Evolutionary conservation across 805 yeast genomes (phyloP).

Genomic region (Suhomyces prunicola): DNA sequence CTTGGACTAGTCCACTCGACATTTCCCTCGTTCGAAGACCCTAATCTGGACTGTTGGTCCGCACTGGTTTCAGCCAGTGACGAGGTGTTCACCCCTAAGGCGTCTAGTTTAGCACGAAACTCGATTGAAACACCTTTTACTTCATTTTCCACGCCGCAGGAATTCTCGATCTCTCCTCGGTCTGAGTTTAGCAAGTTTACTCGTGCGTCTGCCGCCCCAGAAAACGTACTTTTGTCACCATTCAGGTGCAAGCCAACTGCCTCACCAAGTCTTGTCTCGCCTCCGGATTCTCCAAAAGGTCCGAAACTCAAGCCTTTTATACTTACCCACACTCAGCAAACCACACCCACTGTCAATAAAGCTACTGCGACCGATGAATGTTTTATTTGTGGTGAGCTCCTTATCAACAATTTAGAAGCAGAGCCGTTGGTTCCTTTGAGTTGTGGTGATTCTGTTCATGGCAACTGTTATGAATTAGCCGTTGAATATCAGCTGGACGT

Average conservation of each 20-base stretch:
- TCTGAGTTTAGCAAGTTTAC: not conserved
- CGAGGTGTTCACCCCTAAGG: not conserved
- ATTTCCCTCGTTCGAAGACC: not conserved
- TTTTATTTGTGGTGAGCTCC: slow-evolving; percentile 51
- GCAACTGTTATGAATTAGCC: slow-evolving; percentile 50
- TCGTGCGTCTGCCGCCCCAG: not conserved
- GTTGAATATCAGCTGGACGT: slow-evolving; percentile 5
- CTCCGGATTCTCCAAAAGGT: not conserved
- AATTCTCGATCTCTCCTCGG: not conserved
- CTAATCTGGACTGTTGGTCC: not conserved
- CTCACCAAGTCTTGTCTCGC: not conserved
- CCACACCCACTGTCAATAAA: not conserved
- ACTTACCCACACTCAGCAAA: not conserved
- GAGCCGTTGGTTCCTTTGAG: slow-evolving; percentile 46
- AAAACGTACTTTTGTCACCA: not conserved
- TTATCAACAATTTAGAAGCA: slow-evolving; percentile 42
- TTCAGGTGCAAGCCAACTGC: not conserved
- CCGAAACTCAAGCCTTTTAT: not conserved
- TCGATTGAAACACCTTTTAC: not conserved
- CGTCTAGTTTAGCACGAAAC: not conserved
- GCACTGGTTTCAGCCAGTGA: not conserved
- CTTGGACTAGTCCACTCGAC: not conserved
- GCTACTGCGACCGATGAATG: slow-evolving; percentile 21
- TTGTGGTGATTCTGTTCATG: slow-evolving; percentile 59
- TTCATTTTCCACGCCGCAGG: not conserved